Evolutionary conservation across 208 protist genomes (phyloP), one percentile per base, ranked within the genome.

Genomic region (Crithidia bombi): DNA sequence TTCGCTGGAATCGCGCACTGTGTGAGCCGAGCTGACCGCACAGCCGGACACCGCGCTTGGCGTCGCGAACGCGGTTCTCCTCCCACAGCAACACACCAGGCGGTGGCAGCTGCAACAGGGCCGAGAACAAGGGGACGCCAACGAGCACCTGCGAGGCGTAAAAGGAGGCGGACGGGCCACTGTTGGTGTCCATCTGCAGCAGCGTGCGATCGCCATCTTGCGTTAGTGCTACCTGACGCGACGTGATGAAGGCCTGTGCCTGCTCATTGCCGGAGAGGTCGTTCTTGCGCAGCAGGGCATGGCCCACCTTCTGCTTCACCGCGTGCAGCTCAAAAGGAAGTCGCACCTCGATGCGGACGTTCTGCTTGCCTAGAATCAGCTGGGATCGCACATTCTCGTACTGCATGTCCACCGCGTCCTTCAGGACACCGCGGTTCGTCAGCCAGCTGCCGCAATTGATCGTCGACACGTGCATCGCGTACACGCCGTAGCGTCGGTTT

Each of bases 111-210:
- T 85, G 78, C 14, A 84, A 61, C n/a, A 94, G 75, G 12, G 82
- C 78, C 7, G 88, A 82, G 66, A 83, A 82, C 7, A 86, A 33
- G 0, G 88, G 80, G 41, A 92, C 72, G 30, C 73, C 54, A 15
- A 86, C 26, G 19, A 96, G 81, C 11, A 87, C 82, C 32, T 86
- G 72, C 19, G 91, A 96, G 35, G 79, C 78, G 65, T 78, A 90
- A 46, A 65, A 73, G 1, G 86, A 94, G 32, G 49, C 59, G 14
- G 76, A 63, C 25, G 80, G 81, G 6, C 44, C 41, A 10, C 69
- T 51, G 21, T 76, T 52, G 4, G 91, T 96, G 80, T 96, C 91
- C 51, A 94, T 62, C 38, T 92, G 79, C 19, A 96, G 63, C 39
- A 96, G 75, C 10, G 83, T 89, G 17, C 74, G 69, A 9, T 64